Conservation (phyloP, 208 protist genomes). For the Acanthamoeba lenticulata region DNA sequence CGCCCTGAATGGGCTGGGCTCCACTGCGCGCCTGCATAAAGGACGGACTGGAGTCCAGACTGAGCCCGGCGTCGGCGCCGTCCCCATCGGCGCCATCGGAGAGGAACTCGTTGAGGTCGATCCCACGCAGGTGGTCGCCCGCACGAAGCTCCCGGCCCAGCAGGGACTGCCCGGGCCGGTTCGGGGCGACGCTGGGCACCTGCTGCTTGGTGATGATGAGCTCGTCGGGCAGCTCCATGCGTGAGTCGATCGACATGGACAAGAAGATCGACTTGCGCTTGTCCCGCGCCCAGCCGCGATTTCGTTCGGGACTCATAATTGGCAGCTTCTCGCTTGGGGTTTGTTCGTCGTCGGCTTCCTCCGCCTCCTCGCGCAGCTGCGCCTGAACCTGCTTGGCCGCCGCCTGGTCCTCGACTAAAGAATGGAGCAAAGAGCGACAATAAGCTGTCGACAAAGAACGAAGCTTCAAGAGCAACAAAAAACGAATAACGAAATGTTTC, state of each 20-base stretch:
- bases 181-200: neutral
- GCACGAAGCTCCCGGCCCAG: neutral
- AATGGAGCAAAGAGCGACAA: too few species aligned
- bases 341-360: neutral
- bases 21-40: neutral
- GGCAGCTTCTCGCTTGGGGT: neutral
- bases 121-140: neutral
- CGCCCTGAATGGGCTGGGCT: too few species aligned
- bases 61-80: neutral
- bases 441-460: too few species aligned
- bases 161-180: neutral
- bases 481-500: too few species aligned
- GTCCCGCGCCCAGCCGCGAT: neutral
- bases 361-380: neutral
- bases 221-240: neutral
- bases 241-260: conserved; percentile 45
- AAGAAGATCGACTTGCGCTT: conserved; percentile 49
- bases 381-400: neutral
- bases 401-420: neutral
- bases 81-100: neutral
- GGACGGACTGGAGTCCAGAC: neutral
- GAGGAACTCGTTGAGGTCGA: conserved; percentile 14
- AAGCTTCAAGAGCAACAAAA: too few species aligned
- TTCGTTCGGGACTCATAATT: neutral
- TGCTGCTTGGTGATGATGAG: conserved; percentile 37